These are phyloP conservation scores for Monosporozyma unispora DNA, from an alignment of 805 yeast species.

Conservation along the genomic window DNA sequence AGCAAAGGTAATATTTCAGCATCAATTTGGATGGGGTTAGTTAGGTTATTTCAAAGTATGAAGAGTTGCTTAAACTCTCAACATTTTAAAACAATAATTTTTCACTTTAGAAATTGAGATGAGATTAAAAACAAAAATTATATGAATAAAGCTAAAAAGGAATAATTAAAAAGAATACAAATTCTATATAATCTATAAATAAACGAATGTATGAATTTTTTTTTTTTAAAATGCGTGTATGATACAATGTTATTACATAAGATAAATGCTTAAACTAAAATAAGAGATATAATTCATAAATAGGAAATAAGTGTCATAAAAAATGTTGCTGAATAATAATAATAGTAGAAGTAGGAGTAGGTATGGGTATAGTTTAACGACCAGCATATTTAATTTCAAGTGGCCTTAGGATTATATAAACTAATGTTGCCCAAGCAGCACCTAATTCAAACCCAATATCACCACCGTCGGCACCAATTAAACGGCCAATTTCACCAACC, in stretches of 20 bases:
- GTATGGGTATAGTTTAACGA: slow-evolving; percentile 17
- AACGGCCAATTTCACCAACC: slow-evolving; percentile 54
- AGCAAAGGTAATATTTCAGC: background rate
- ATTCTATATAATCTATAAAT: slow-evolving; percentile 38
- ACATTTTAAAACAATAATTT: slow-evolving; percentile 19
- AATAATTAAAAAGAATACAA: background rate
- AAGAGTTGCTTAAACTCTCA: no score
- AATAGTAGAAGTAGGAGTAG: no score
- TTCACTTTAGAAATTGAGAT: slow-evolving; percentile 35
- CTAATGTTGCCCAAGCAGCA: slow-evolving; percentile 54
- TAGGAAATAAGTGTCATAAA: background rate
- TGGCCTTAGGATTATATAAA: slow-evolving; percentile 49
- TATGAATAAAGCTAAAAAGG: slow-evolving; percentile 46
- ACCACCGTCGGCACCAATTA: slow-evolving; percentile 64
- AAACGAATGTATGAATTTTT: background rate
- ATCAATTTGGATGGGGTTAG: no score
- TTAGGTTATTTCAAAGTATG: no score
- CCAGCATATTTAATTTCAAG: slow-evolving; percentile 58
- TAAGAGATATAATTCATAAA: background rate
- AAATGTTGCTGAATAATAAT: slow-evolving; percentile 34
- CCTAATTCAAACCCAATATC: slow-evolving; percentile 83
- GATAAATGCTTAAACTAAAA: background rate
- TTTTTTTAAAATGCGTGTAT: background rate
- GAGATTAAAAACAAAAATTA: slow-evolving; percentile 37
- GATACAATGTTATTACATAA: background rate